phyloP scores from a whole-genome alignment of 345 rosid genomes.

The Noccaea bulbosa region DNA sequence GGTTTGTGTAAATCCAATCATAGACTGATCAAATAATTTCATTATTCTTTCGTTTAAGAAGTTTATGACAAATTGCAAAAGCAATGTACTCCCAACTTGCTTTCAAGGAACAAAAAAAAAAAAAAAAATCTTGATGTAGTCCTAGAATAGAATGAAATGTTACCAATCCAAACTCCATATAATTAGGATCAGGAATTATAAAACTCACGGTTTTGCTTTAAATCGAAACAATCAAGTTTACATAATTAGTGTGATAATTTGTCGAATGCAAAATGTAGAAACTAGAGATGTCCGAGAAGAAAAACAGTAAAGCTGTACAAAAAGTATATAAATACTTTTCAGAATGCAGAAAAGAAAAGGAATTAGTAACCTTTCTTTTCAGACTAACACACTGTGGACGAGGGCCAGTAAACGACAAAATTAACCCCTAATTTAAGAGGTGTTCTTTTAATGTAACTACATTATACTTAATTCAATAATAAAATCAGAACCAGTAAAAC shows the following conservation, averaged over 20 bases:
- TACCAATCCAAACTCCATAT: neutral
- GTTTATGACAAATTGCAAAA: neutral
- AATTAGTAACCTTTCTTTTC: too few relatives aligned
- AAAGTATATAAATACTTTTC: too few relatives aligned
- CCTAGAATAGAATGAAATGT: neutral
- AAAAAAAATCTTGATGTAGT: neutral
- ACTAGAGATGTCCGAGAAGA: too few relatives aligned
- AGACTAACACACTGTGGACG: neutral
- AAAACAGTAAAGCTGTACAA: too few relatives aligned
- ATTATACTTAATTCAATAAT: too few relatives aligned
- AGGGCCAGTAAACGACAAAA: too few relatives aligned
- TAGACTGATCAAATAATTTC: constrained; percentile 30
- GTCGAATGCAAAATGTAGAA: neutral
- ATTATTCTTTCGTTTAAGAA: neutral
- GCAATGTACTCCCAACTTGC: neutral
- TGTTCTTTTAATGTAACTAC: too few relatives aligned
- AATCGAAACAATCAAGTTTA: neutral
- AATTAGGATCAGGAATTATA: neutral
- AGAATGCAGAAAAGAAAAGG: too few relatives aligned
- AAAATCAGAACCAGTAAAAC: too few relatives aligned
- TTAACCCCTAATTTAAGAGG: too few relatives aligned
- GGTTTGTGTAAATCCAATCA: constrained; percentile 31
- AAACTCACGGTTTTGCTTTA: constrained; percentile 4
- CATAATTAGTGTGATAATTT: neutral
- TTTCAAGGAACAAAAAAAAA: neutral